Conservation (phyloP, 1,284 basidiomycete genomes). For the Schizophyllum amplum region DNA sequence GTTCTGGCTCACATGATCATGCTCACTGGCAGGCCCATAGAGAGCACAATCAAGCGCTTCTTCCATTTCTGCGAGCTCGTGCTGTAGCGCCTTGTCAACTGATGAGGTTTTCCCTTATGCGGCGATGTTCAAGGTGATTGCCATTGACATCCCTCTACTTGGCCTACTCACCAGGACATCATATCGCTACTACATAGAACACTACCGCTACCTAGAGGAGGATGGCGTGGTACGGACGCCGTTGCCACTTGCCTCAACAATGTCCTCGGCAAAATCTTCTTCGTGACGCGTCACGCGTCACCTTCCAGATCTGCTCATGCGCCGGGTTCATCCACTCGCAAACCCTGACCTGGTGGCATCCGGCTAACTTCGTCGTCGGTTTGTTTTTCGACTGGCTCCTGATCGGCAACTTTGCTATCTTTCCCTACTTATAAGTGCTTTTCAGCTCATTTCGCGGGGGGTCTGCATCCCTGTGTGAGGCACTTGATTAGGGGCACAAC, state of each 20-base stretch:
- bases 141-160: too few relatives aligned
- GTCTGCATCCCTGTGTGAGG: conserved; percentile 89
- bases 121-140: conserved; percentile 85
- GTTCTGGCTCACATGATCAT: too few relatives aligned
- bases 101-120: conserved; percentile 97
- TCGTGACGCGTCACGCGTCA: too few relatives aligned
- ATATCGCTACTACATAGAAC: conserved; percentile 92
- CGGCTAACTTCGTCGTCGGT: conserved; percentile 68
- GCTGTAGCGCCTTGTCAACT: too few relatives aligned
- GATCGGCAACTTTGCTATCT: conserved; percentile 49
- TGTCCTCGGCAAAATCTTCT: conserved; percentile 96
- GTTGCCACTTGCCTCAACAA: conserved; percentile 89
- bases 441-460: conserved; percentile 91
- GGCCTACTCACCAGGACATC: too few relatives aligned
- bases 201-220: conserved; percentile 93
- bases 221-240: conserved; percentile 90
- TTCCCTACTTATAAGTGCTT: conserved; percentile 76
- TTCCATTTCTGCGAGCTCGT: too few relatives aligned
- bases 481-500: conserved; percentile 97
- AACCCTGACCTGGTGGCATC: conserved; percentile 77
- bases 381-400: conserved; percentile 69
- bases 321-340: conserved; percentile 92
- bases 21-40: too few relatives aligned
- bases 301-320: conserved; percentile 82
- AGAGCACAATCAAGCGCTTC: too few relatives aligned